Base-by-base conservation (phyloP, 1,139 yeast genomes). In the Ashbya aceris region DNA sequence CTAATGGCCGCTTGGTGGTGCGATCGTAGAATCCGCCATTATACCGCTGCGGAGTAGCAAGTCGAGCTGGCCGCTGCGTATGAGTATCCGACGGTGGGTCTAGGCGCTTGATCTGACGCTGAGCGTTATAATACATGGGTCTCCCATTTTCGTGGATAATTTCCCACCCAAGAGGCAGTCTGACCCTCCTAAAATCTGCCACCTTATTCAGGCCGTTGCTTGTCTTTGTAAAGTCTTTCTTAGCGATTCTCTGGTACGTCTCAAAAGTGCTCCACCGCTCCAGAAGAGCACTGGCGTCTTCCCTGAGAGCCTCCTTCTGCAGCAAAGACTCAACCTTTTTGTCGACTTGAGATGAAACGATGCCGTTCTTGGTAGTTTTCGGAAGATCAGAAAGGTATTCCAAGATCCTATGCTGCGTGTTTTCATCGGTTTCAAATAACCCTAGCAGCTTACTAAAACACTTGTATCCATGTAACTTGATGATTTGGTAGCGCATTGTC, bases 391-490 rank as follows among this genome's bases (percentile, higher is more conserved):
- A 60, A 49, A 91, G 68, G 30, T 87, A 73, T 37, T 68, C 67
- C 42, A 87, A 63, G 33, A 83, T 68, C 55, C 69, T 64, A 7
- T 62, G 54, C 7, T 72, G 67, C 39, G 76, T 56, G 8, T 55
- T 52, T 14, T 51, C 47, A 27, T 52, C 50, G 8, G 52, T 52
- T 33, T 61, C 49, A 34, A 68, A 56, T 11, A 67, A 69, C 43
- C 74, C 69, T 39, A 85, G 60, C 8, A 84, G 64, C 14, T 77
- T 73, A 11, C 83, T 75, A 43, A 89, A 69, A 9, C 94, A 79
- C 54, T 82, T 83, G 62, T 87, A 84, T 7, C 98, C 98, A 59
- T 89, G 98, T 56, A 86, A 70, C 48, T 81, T 72, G 55, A 86
- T 77, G 42, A 87, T 76, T 32, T 74, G 72, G 9, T 71, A 64